Percentiles rank a stretch among this genome's conserved stretches.
Conservation (phyloP, 192 early-diverging fungal species). For the Coemansia sp. region DNA sequence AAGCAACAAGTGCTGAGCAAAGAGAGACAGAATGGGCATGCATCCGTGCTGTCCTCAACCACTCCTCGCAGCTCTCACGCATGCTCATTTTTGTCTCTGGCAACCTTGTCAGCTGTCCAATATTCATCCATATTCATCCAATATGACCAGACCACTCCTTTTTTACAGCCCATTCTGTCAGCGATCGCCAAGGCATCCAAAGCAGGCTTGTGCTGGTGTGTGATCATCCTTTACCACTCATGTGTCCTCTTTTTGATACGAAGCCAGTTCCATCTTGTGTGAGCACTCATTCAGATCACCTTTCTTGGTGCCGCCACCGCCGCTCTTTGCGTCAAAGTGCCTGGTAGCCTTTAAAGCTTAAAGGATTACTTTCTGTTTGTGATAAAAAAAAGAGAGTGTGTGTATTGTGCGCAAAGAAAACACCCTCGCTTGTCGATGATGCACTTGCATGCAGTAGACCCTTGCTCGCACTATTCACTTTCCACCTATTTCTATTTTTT, state of each 20-base stretch:
- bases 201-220: not conserved
- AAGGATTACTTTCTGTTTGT: not conserved
- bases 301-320: not conserved
- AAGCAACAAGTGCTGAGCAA: not conserved
- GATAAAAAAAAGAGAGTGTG: not conserved
- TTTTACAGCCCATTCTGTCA: not conserved
- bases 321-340: not conserved
- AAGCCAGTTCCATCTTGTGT: not conserved
- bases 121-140: not conserved
- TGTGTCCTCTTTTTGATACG: not conserved
- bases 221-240: not conserved
- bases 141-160: not conserved
- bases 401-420: not conserved
- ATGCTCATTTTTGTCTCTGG: not conserved
- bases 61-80: slow-evolving; percentile 4
- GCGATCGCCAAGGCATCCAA: not conserved
- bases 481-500: not conserved
- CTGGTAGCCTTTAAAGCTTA: not conserved
- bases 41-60: not conserved
- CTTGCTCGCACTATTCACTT: not conserved
- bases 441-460: not conserved
- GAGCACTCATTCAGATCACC: not conserved
- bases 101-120: not conserved
- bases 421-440: not conserved
- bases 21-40: not conserved